Conservation (phyloP, 441 rosid genomes). For the Adansonia grandidieri region DNA sequence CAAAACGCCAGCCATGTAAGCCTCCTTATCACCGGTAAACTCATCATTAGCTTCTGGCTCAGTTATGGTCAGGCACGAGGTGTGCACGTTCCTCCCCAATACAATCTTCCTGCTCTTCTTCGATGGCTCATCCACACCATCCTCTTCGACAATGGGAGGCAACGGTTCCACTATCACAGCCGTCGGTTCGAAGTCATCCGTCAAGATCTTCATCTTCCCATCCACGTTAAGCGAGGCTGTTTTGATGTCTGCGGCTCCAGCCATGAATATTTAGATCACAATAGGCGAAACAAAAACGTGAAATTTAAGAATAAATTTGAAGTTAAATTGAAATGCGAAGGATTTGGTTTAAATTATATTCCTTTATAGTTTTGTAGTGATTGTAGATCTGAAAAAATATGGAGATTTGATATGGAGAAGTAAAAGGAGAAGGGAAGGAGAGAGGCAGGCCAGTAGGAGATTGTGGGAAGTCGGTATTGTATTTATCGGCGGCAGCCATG, state of each 20-base stretch:
- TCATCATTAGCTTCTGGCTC: conserved; percentile 89
- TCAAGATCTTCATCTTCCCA: conserved; percentile 31
- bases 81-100: conserved; percentile 74
- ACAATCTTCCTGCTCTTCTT: conserved; percentile 52
- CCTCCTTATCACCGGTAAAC: conserved; percentile 82
- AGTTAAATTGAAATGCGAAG: neutral
- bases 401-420: too few species aligned
- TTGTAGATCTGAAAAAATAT: neutral
- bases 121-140: neutral
- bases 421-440: too few species aligned
- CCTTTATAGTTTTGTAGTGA: neutral
- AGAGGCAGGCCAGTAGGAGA: neutral
- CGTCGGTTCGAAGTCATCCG: conserved; percentile 48
- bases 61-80: conserved; percentile 73
- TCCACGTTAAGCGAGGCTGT: conserved; percentile 24
- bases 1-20: conserved; percentile 86
- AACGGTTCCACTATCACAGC: conserved; percentile 50
- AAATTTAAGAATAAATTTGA: neutral
- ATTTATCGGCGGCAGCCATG: neutral
- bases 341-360: neutral
- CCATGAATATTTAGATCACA: neutral
- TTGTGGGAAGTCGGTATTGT: neutral
- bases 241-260: conserved; percentile 13
- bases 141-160: conserved; percentile 38
- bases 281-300: neutral